Evolutionary conservation across 2,329 filamentous ascomycete species (phyloP).

Genomic region (Pseudogymnoascus sp.): DNA sequence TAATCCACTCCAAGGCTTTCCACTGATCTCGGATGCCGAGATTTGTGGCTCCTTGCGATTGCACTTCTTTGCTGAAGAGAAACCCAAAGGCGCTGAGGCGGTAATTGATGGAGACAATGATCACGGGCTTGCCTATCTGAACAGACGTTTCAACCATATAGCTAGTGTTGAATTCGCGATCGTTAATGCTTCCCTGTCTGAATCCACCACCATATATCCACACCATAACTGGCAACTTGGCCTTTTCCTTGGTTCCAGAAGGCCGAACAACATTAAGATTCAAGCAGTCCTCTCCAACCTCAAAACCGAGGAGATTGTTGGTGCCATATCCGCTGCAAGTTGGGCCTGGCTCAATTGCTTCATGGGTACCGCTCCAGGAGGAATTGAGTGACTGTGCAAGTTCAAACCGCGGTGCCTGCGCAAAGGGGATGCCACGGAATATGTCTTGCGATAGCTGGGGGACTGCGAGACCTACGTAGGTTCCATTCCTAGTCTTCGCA

Average conservation of each 20-base stretch:
- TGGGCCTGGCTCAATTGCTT: neutral
- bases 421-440: constrained; percentile 14
- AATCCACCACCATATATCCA: constrained; percentile 59
- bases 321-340: constrained; percentile 2
- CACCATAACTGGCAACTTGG: constrained; percentile 43
- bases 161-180: constrained; percentile 50
- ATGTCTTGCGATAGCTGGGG: constrained; percentile 14
- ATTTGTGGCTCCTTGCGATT: constrained; percentile 48
- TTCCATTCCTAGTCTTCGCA: neutral
- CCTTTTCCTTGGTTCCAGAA: constrained; percentile 21
- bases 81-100: constrained; percentile 61
- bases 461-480: neutral
- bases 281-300: constrained; percentile 42
- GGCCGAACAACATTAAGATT: constrained; percentile 42
- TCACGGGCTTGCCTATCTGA: constrained; percentile 32
- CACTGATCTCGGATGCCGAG: constrained; percentile 57
- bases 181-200: constrained; percentile 44
- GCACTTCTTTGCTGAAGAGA: constrained; percentile 40
- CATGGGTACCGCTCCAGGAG: constrained; percentile 3
- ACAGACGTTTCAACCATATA: constrained; percentile 34
- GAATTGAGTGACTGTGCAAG: constrained; percentile 11
- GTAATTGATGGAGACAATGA: constrained; percentile 53
- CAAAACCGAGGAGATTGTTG: constrained; percentile 8
- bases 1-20: constrained; percentile 51
- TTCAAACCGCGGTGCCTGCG: constrained; percentile 12